Percentiles rank a stretch among this genome's conserved stretches.
These are phyloP conservation scores for Melampsora abietis-canadensis DNA, from an alignment of 1,284 basidiomycete species.

Conservation along the genomic window DNA sequence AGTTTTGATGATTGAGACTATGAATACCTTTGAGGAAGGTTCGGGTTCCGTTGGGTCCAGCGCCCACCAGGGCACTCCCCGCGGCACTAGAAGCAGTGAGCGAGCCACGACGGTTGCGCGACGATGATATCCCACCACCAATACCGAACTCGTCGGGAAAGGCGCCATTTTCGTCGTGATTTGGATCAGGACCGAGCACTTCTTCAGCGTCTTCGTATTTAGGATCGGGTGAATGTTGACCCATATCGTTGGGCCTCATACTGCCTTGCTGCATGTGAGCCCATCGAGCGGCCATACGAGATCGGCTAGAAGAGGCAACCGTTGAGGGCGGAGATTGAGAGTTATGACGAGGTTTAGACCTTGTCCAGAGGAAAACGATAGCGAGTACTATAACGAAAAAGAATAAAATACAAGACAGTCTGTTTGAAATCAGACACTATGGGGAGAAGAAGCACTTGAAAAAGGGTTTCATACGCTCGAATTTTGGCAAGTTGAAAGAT, in stretches of 20 bases:
- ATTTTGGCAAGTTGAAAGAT: too few species aligned
- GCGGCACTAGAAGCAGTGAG: background rate
- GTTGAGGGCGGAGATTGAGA: background rate
- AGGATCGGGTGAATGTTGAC: background rate
- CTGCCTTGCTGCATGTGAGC: constrained; percentile 28
- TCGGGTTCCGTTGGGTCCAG: constrained; percentile 31
- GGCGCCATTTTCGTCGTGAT: background rate
- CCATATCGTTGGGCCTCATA: background rate
- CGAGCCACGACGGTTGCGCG: background rate
- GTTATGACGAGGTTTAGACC: background rate
- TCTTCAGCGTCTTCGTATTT: constrained; percentile 7
- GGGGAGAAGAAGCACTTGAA: too few species aligned
- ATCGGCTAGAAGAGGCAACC: constrained; percentile 23
- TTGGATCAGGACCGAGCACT: background rate
- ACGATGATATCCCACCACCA: background rate
- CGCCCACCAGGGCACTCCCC: constrained; percentile 16
- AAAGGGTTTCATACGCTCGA: too few species aligned
- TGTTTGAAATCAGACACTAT: background rate
- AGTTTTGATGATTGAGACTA: too few species aligned
- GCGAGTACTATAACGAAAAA: constrained; percentile 6
- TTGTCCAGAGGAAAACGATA: constrained; percentile 1
- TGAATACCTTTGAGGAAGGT: constrained; percentile 32
- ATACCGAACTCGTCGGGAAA: constrained; percentile 27
- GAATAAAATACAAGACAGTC: background rate
- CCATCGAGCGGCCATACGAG: constrained; percentile 37